Conservation (phyloP, 805 yeast species). For the Clavispora fructus region DNA sequence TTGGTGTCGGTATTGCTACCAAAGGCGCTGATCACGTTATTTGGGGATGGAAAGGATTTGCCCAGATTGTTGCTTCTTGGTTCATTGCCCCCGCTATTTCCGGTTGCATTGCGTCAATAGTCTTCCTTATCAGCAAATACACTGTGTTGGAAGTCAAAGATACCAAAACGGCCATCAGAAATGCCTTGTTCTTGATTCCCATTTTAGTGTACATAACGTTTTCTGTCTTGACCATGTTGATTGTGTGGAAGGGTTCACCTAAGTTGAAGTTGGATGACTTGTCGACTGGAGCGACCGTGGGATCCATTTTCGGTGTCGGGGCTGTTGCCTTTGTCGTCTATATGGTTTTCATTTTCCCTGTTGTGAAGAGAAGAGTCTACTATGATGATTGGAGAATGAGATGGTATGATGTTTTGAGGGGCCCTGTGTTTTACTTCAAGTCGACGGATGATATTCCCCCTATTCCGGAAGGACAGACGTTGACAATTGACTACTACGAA, state of each 20-base stretch:
- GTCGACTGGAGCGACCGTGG: conserved; percentile 47
- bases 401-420: conserved; percentile 50
- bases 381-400: conserved; percentile 62
- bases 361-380: conserved; percentile 53
- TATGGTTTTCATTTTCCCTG: conserved; percentile 54
- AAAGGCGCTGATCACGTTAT: conserved; percentile 53
- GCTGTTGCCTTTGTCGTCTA: conserved; percentile 50
- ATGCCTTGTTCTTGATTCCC: conserved; percentile 57
- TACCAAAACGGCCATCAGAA: conserved; percentile 36
- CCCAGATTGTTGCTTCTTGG: conserved; percentile 76
- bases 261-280: conserved; percentile 51
- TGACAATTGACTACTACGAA: conserved; percentile 59
- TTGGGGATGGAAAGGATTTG: conserved; percentile 76
- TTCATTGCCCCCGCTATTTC: conserved; percentile 71
- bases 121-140: conserved; percentile 57
- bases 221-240: conserved; percentile 64
- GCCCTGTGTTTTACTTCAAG: conserved; percentile 53
- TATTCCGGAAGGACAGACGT: conserved; percentile 51
- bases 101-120: conserved; percentile 54
- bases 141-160: conserved; percentile 56
- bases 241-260: conserved; percentile 81
- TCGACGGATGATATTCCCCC: conserved; percentile 60
- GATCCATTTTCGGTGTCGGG: conserved; percentile 62
- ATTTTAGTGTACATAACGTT: conserved; percentile 55
- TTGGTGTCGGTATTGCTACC: conserved; percentile 73